phyloP scores from a whole-genome alignment of 2,329 filamentous ascomycete genomes.

The Stachybotrys elegans region DNA sequence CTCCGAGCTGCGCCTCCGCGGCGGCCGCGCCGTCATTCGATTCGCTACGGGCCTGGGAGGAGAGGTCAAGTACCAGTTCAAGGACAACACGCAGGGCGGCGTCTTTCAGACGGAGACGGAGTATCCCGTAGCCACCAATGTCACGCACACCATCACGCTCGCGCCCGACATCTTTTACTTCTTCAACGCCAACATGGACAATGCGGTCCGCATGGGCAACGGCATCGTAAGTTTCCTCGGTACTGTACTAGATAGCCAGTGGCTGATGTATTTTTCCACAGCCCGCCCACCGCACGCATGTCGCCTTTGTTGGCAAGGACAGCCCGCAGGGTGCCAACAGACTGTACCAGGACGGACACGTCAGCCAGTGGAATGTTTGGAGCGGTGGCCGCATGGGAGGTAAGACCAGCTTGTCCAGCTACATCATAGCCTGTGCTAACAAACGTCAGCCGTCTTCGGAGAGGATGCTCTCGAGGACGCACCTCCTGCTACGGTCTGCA shows the following conservation, averaged over 20 bases:
- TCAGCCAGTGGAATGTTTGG: slow-evolving; percentile 4
- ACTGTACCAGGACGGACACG: slow-evolving; percentile 3
- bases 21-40: neutral
- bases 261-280: neutral
- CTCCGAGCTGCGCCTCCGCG: neutral
- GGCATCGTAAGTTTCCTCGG: slow-evolving; percentile 2
- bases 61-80: slow-evolving; percentile 5
- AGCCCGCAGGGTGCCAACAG: slow-evolving; percentile 5
- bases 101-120: slow-evolving; percentile 3
- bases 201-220: slow-evolving; percentile 3
- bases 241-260: neutral
- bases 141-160: slow-evolving; percentile 3
- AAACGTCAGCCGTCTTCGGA: slow-evolving; percentile 4
- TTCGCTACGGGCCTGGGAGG: neutral
- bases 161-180: slow-evolving; percentile 4
- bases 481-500: slow-evolving; percentile 3
- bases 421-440: no score
- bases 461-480: slow-evolving; percentile 4
- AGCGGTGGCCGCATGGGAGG: slow-evolving; percentile 4
- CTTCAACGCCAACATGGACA: slow-evolving; percentile 3
- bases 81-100: slow-evolving; percentile 4
- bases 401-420: no score
- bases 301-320: slow-evolving; percentile 2
- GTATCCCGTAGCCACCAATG: neutral
- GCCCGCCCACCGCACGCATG: slow-evolving; percentile 2